phyloP scores from a whole-genome alignment of 768 basidiomycete genomes.

The Suillus sp. region DNA sequence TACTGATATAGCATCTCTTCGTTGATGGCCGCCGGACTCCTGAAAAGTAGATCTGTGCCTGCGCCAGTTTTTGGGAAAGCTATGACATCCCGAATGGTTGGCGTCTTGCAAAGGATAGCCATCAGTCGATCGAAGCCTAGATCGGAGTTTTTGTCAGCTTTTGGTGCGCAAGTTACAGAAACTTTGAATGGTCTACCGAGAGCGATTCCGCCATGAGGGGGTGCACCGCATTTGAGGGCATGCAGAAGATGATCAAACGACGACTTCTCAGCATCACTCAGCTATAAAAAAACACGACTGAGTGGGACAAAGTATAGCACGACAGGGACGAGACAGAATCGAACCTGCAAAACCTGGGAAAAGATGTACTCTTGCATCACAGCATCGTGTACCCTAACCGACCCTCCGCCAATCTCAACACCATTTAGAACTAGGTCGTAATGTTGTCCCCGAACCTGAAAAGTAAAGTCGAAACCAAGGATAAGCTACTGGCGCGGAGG shows the following conservation, averaged over 20 bases:
- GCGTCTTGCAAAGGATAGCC: constrained; percentile 84
- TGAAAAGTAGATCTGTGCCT: constrained; percentile 87
- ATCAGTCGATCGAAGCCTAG: constrained; percentile 92
- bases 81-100: constrained; percentile 92
- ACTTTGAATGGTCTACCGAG: constrained; percentile 56
- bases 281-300: constrained; percentile 44
- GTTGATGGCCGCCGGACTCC: constrained; percentile 71
- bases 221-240: constrained; percentile 87
- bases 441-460: constrained; percentile 88
- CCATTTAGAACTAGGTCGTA: constrained; percentile 96
- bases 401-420: constrained; percentile 91
- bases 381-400: constrained; percentile 90
- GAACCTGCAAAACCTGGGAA: constrained; percentile 72
- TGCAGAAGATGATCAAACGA: constrained; percentile 86
- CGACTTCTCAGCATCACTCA: constrained; percentile 68
- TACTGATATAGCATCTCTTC: constrained; percentile 62
- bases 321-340: constrained; percentile 20
- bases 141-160: constrained; percentile 15
- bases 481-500: constrained; percentile 9
- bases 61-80: constrained; percentile 91
- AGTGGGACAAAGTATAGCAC: constrained; percentile 17
- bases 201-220: constrained; percentile 94
- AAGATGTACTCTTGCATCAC: constrained; percentile 86
- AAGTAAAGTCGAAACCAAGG: constrained; percentile 14
- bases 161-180: constrained; percentile 20